Evolutionary conservation across 2,329 filamentous ascomycete species (phyloP).

Genomic region (Claviceps sp.): DNA sequence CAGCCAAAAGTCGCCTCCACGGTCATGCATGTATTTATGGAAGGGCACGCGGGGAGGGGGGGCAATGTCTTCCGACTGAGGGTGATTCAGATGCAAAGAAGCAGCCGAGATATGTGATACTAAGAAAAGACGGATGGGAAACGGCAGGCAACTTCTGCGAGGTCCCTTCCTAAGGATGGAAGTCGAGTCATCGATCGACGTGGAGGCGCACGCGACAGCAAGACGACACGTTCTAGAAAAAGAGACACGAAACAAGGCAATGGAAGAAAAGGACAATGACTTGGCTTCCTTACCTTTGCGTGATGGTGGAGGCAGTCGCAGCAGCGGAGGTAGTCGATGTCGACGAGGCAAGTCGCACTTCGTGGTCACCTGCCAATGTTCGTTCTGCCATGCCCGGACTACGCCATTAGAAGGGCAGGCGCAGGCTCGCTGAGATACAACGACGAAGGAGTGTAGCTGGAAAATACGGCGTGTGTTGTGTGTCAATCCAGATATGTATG

Average conservation of each 20-base stretch:
- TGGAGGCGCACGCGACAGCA: background rate
- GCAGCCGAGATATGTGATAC: background rate
- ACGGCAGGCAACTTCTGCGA: background rate
- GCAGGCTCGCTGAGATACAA: slow-evolving; percentile 13
- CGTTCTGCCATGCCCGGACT: slow-evolving; percentile 53
- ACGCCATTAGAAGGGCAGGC: slow-evolving; percentile 46
- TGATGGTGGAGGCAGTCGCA: slow-evolving; percentile 13
- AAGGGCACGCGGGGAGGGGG: background rate
- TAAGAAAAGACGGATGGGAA: background rate
- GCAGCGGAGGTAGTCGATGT: slow-evolving; percentile 20
- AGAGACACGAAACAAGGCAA: background rate
- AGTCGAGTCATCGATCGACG: slow-evolving; percentile 1
- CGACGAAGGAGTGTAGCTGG: slow-evolving; percentile 3
- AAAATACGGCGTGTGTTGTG: too few species aligned
- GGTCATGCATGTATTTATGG: background rate
- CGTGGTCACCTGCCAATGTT: slow-evolving; percentile 42
- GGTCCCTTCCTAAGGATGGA: background rate
- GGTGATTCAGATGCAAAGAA: background rate
- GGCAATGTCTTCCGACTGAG: background rate
- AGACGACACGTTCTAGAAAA: background rate
- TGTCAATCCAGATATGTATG: background rate
- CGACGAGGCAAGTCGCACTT: slow-evolving; percentile 37
- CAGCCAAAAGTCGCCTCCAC: background rate
- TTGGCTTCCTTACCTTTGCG: slow-evolving; percentile 12
- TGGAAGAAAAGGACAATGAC: background rate